Conservation (phyloP, 2,329 filamentous ascomycete species). For the Fusarium miscanthi region DNA sequence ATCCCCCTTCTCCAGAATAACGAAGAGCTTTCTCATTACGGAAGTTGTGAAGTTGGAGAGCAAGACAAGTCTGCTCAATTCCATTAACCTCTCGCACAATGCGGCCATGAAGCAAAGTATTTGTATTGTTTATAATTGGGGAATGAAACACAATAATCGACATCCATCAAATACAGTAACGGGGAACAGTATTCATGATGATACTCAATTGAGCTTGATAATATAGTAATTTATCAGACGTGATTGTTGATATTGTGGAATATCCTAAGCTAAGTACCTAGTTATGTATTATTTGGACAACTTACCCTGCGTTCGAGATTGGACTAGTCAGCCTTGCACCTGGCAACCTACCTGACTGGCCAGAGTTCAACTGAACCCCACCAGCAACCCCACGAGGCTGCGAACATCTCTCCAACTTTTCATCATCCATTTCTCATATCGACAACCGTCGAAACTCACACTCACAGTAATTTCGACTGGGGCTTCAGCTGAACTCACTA, state of each 20-base stretch:
- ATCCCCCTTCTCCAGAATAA: not conserved
- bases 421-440: constrained; percentile 21
- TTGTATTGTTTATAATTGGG: not conserved
- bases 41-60: not conserved
- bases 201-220: not conserved
- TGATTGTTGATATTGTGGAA: not conserved
- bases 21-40: not conserved
- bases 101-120: not conserved
- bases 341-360: constrained; percentile 19
- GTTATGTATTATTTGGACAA: not conserved
- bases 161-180: too few species aligned
- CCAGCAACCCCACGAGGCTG: constrained; percentile 41
- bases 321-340: constrained; percentile 35
- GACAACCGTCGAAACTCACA: not conserved
- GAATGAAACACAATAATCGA: not conserved
- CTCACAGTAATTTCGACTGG: not conserved
- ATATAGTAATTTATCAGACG: not conserved
- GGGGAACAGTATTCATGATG: not conserved
- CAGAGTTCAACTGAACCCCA: constrained; percentile 2
- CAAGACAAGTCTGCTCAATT: not conserved
- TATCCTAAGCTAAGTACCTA: too few species aligned
- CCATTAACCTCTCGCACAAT: not conserved
- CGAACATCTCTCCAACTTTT: constrained; percentile 43
- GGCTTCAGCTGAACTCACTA: not conserved
- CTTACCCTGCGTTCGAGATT: constrained; percentile 15